These are phyloP conservation scores for Colletotrichum coccodes DNA, from an alignment of 2,329 filamentous ascomycete species.

Conservation along the genomic window DNA sequence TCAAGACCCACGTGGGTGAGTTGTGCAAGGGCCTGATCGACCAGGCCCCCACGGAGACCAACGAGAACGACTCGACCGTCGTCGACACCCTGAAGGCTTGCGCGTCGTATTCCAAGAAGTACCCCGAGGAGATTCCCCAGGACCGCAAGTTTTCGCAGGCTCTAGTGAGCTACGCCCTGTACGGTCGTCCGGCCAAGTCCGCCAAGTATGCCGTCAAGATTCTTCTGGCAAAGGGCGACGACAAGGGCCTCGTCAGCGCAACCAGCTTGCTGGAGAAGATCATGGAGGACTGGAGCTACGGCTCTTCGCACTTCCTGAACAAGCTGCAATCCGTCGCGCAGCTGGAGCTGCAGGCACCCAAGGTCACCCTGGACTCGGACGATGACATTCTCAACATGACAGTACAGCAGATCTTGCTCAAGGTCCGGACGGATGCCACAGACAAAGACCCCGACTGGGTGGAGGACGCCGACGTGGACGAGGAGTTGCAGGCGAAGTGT, in stretches of 20 bases:
- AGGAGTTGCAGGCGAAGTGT: constrained; percentile 85
- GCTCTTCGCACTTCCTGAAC: constrained; percentile 77
- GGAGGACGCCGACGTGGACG: constrained; percentile 74
- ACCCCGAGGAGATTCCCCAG: constrained; percentile 83
- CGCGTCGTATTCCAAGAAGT: constrained; percentile 88
- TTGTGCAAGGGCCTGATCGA: constrained; percentile 88
- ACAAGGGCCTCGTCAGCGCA: constrained; percentile 84
- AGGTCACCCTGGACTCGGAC: constrained; percentile 76
- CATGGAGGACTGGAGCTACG: constrained; percentile 79
- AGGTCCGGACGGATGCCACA: constrained; percentile 72
- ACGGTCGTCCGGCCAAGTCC: constrained; percentile 82
- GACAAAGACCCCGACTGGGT: constrained; percentile 73
- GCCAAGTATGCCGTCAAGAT: constrained; percentile 96
- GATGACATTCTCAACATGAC: constrained; percentile 84
- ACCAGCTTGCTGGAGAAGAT: constrained; percentile 84
- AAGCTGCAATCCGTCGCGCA: constrained; percentile 79
- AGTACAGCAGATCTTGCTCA: constrained; percentile 77
- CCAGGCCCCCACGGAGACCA: constrained; percentile 77
- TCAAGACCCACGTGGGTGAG: constrained; percentile 92
- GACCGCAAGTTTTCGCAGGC: constrained; percentile 85
- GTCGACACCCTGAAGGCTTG: constrained; percentile 95
- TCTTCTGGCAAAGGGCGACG: constrained; percentile 77
- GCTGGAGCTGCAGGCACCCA: constrained; percentile 78
- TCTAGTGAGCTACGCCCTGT: constrained; percentile 83
- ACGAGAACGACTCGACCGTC: constrained; percentile 76